Evolutionary conservation across 495 filamentous ascomycete genomes (phyloP).

Genomic region (Cercophora scortea): DNA sequence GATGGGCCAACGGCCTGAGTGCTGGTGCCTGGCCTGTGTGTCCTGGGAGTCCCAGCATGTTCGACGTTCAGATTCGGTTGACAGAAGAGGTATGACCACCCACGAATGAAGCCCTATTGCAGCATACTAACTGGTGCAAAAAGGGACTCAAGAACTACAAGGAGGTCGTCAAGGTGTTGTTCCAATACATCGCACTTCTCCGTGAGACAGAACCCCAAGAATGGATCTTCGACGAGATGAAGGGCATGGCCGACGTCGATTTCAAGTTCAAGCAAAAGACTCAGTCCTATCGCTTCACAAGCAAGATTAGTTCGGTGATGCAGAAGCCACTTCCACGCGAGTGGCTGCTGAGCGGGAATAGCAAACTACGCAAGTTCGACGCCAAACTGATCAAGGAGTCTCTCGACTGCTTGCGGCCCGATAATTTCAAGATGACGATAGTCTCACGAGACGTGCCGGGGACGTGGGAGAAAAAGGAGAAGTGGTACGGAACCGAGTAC

Average conservation of each 20-base stretch:
- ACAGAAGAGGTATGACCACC: constrained; percentile 62
- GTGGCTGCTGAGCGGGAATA: constrained; percentile 71
- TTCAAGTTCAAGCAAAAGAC: constrained; percentile 94
- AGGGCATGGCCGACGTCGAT: constrained; percentile 80
- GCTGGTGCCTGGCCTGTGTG: constrained; percentile 72
- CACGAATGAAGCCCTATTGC: background rate
- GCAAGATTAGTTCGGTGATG: constrained; percentile 74
- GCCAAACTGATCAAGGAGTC: constrained; percentile 66
- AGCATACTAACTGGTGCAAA: constrained; percentile 4
- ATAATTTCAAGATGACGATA: constrained; percentile 81
- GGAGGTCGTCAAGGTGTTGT: constrained; percentile 79
- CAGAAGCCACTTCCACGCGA: constrained; percentile 81
- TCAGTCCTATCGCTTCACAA: constrained; percentile 80
- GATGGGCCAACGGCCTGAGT: constrained; percentile 84
- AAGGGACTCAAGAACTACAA: constrained; percentile 65
- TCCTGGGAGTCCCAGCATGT: constrained; percentile 72
- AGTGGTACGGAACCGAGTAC: constrained; percentile 98
- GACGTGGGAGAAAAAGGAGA: constrained; percentile 80
- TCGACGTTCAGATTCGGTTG: constrained; percentile 69
- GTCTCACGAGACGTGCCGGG: constrained; percentile 77
- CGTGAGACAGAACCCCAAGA: constrained; percentile 71
- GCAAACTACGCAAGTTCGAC: constrained; percentile 67
- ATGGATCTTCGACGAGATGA: constrained; percentile 91
- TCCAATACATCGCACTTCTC: constrained; percentile 90
- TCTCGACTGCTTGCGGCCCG: constrained; percentile 66